Evolutionary conservation across 2,329 filamentous ascomycete species (phyloP).

Genomic region (Fusarium bulbicola): DNA sequence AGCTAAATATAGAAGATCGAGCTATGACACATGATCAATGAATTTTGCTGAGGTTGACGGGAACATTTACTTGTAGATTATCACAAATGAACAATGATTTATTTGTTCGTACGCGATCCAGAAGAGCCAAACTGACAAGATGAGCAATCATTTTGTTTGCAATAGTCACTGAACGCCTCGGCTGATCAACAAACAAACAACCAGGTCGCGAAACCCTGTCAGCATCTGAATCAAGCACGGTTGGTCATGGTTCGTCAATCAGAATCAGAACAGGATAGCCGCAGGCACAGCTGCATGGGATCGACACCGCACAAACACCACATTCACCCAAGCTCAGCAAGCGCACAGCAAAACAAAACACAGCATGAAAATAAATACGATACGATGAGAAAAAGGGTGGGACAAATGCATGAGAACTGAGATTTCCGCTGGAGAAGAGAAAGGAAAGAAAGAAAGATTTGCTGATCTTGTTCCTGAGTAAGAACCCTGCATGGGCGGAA

Average conservation of each 20-base stretch:
- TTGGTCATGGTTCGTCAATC: constrained; percentile 20
- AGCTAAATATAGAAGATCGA: neutral
- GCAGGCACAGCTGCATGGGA: constrained; percentile 26
- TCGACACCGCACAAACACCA: constrained; percentile 20
- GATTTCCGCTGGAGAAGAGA: neutral
- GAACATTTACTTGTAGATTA: neutral
- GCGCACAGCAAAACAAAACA: neutral
- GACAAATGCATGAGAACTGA: constrained; percentile 6
- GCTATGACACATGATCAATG: neutral
- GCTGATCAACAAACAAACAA: constrained; percentile 1
- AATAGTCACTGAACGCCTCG: neutral
- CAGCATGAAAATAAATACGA: constrained; percentile 16
- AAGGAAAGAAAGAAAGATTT: neutral
- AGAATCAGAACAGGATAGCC: constrained; percentile 8
- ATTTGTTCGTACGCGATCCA: neutral
- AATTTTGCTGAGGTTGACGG: neutral
- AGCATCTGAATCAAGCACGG: constrained; percentile 18
- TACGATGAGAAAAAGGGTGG: constrained; percentile 1
- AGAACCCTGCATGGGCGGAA: neutral
- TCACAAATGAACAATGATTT: neutral
- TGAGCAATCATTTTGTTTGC: neutral
- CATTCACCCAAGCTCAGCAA: neutral
- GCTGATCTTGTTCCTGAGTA: neutral
- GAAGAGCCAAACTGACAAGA: neutral
- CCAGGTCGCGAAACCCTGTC: constrained; percentile 9